Evolutionary conservation across 179 eudicot genomes (phyloP), one percentile per base, ranked within the genome.

Genomic region (Silene coronaria): DNA sequence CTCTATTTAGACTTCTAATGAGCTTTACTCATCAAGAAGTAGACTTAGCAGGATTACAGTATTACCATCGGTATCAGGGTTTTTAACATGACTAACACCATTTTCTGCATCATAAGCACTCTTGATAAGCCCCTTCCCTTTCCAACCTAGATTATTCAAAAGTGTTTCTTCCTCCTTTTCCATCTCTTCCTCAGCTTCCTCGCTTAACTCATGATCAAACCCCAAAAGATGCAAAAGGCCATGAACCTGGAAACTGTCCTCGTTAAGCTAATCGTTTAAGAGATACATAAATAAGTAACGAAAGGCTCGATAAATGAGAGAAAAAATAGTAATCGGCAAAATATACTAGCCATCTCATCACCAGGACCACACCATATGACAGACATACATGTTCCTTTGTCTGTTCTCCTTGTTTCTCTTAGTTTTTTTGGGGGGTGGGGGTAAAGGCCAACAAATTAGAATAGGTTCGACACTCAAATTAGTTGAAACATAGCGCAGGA

Each of bases 141-240:
- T 86, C 97, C 97, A 94, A 22, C 91, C 96, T 76, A 92, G 94
- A 82, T 78, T 87, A 73, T 80, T 80, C 76, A 94, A 78, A 75
- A 94, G 88, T 55, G 76, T 69, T 75, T 85, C 91, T 79, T 91
- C 97, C 83, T 86, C 94, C 66, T 84, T 74, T 81, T 94, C 96
- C 97, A 94, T 94, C 85, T 91, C 98, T 68, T 83, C 82, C 84
- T 92, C 97, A 69, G 97, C 98, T 79, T 94, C 92, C 53, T 88
- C 91, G 74, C 97, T 88, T 46, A 92, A 70, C 85, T 94, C 97
- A 77, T 94, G 98, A 88, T 94, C 97, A 79, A 89, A 94, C 67
- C 97, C 97, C 87, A 94, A 77, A 76, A 94, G 90, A 86, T 92
- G 98, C 69, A 94, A 80, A 79, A 91, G 82, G 66, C 98, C 98